phyloP scores from a whole-genome alignment of 495 filamentous ascomycete genomes.

The Daldinia vernicosa region DNA sequence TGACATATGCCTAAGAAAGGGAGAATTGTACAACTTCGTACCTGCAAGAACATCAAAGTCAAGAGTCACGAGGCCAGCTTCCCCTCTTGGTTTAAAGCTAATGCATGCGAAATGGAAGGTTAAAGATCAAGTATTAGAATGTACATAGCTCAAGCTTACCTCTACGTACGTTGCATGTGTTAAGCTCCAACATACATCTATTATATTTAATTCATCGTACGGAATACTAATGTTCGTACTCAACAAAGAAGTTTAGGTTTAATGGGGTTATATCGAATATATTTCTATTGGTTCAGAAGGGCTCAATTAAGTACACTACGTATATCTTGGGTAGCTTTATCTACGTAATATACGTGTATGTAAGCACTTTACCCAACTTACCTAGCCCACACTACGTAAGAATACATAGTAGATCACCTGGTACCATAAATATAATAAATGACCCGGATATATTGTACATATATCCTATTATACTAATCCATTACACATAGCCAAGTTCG shows the following conservation, averaged over 20 bases:
- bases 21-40: neutral
- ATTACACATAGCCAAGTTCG: neutral
- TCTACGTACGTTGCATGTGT: neutral
- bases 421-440: neutral
- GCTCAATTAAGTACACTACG: neutral
- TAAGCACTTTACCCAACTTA: neutral
- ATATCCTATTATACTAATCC: neutral
- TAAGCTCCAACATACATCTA: neutral
- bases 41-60: neutral
- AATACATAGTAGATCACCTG: slow-evolving; percentile 2
- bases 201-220: neutral
- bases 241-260: neutral
- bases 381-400: neutral
- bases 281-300: neutral
- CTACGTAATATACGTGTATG: neutral
- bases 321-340: neutral
- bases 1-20: neutral
- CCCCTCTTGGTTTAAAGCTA: slow-evolving; percentile 25
- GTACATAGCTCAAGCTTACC: too few species aligned
- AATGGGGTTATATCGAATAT: neutral
- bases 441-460: neutral
- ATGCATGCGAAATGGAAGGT: neutral
- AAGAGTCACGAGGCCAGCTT: slow-evolving; percentile 38
- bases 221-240: neutral
- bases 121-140: neutral